Base-by-base conservation (phyloP, 176 grass and related monocot species). In the Cocos nucifera region DNA sequence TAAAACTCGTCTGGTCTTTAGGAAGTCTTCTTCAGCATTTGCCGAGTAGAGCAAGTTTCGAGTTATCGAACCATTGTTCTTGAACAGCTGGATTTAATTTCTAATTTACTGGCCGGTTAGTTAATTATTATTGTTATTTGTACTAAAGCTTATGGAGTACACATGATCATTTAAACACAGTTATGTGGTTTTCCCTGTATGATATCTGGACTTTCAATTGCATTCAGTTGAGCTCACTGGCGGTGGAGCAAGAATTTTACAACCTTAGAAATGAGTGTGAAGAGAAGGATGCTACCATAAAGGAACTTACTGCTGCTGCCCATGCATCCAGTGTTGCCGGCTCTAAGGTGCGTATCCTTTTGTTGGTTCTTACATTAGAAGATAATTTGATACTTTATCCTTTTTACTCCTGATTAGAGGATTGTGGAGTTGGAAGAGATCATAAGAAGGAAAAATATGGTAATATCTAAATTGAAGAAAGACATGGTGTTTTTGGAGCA, bases 401-500 rank as follows among this genome's bases (percentile, higher is more conserved):
- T 4, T 29, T 23, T 56, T 29, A 24, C 79, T 67, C 49, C 39
- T 54, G 56, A 68, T 55, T 63, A 96, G 91, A 90, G 80, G 71
- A 96, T 96, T 75, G 59, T 56, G 17, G 83, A 96, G 61, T 29
- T 96, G 56, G 79, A 96, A 56, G 80, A 96, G 24, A 50, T 85
- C 70, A 72, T 90, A 65, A 81, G 56, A 80, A 85, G 83, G 62
- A 96, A 96, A 66, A 96, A 85, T 29, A 73, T 82, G 69, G 79
- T 96, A 12, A 82, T 96, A 52, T 85, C 83, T 32, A 87, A 96
- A 82, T 25, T 96, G 65, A 90, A 87, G 75, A 96, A 96, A 67
- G 83, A 96, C 48, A 85, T 85, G 74, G 30, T 48, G 71, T 27
- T 73, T 75, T 51, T 96, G 27, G 80, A 90, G 64, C 80, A 87